Percentiles rank a stretch among this genome's conserved stretches.
Evolutionary conservation across 2,329 filamentous ascomycete species (phyloP).

Genomic region (Aspergillus neotritici): DNA sequence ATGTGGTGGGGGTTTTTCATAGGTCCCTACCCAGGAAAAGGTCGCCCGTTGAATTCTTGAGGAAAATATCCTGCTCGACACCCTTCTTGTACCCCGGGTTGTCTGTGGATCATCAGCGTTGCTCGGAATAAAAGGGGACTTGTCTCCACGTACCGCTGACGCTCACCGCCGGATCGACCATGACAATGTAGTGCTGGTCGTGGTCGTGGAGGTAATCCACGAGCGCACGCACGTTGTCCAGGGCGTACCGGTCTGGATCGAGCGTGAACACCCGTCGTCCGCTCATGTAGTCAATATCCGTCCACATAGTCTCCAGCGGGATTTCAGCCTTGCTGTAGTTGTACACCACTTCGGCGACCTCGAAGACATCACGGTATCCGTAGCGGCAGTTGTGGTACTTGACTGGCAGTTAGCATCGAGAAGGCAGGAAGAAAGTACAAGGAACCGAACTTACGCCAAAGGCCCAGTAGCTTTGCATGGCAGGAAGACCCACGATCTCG

Average conservation of each 20-base stretch:
- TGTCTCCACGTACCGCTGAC: slow-evolving; percentile 23
- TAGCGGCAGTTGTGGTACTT: slow-evolving; percentile 58
- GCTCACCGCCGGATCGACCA: slow-evolving; percentile 60
- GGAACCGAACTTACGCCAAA: slow-evolving; percentile 45
- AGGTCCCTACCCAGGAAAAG: slow-evolving; percentile 41
- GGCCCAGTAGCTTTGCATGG: slow-evolving; percentile 61
- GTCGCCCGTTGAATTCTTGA: slow-evolving; percentile 50
- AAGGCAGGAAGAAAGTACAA: neutral
- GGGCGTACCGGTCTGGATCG: slow-evolving; percentile 33
- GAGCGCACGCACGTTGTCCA: slow-evolving; percentile 55
- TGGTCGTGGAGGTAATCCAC: slow-evolving; percentile 61
- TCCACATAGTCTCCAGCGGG: slow-evolving; percentile 44
- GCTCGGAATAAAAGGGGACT: neutral
- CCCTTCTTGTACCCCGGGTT: slow-evolving; percentile 59
- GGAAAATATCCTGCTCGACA: slow-evolving; percentile 51
- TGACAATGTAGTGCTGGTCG: slow-evolving; percentile 67
- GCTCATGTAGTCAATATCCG: slow-evolving; percentile 42
- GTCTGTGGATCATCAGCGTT: slow-evolving; percentile 26
- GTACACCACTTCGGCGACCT: slow-evolving; percentile 40
- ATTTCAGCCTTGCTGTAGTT: slow-evolving; percentile 41
- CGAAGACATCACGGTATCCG: slow-evolving; percentile 51
- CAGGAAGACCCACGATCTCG: slow-evolving; percentile 51
- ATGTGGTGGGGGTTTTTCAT: neutral
- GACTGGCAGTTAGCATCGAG: neutral
- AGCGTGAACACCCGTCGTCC: slow-evolving; percentile 36